phyloP scores from a whole-genome alignment of 257 asterid genomes.

The Solanum lycopersicoides region DNA sequence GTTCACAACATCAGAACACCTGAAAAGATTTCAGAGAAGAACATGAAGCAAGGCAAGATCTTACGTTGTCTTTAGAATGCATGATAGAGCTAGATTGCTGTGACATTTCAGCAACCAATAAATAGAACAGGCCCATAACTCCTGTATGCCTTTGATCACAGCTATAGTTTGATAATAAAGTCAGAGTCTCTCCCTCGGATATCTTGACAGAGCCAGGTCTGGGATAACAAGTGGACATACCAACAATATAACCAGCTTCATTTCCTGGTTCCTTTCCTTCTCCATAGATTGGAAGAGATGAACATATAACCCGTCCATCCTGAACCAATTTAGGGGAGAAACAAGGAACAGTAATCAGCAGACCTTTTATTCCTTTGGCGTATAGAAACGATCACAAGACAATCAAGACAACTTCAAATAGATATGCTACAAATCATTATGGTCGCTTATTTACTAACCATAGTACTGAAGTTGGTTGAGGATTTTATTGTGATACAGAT shows the following conservation, averaged over 20 bases:
- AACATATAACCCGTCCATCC: slow-evolving; percentile 73
- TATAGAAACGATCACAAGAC: neutral
- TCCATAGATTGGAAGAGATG: slow-evolving; percentile 65
- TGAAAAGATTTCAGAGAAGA: neutral
- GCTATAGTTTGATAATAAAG: slow-evolving; percentile 61
- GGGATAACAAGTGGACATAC: slow-evolving; percentile 88
- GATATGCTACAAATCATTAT: neutral
- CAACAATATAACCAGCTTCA: slow-evolving; percentile 80
- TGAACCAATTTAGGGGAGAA: slow-evolving; percentile 7
- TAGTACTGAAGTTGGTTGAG: neutral
- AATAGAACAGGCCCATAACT: slow-evolving; percentile 88
- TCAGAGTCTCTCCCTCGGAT: slow-evolving; percentile 53
- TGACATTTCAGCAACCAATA: slow-evolving; percentile 50
- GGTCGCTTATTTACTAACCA: neutral
- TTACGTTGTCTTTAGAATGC: slow-evolving; percentile 28
- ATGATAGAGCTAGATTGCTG: slow-evolving; percentile 1
- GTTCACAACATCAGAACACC: neutral
- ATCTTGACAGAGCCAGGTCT: slow-evolving; percentile 69
- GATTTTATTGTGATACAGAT: neutral
- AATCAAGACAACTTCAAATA: neutral
- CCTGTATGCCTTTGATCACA: slow-evolving; percentile 49
- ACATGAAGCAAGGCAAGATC: neutral
- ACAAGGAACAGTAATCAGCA: neutral
- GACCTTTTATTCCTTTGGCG: neutral
- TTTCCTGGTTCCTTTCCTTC: slow-evolving; percentile 64